Percentiles rank a stretch among this genome's conserved stretches.
These are phyloP conservation scores for Venturia aucupariae DNA, from an alignment of 2,329 filamentous ascomycete genomes.

Conservation along the genomic window DNA sequence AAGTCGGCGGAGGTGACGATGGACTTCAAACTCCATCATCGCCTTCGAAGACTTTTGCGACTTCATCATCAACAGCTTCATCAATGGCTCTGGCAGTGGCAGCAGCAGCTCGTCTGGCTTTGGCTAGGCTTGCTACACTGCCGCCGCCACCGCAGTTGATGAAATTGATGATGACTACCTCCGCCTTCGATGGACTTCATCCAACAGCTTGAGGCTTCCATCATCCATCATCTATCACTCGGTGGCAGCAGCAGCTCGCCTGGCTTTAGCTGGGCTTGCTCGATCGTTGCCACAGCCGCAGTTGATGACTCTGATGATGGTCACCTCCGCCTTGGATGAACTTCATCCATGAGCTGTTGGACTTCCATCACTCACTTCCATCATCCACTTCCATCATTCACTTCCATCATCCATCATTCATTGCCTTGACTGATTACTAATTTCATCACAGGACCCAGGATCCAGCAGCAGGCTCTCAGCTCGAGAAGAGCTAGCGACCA, in stretches of 20 bases:
- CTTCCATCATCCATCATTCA: background rate
- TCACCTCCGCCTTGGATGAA: no score
- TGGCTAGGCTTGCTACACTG: background rate
- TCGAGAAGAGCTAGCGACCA: no score
- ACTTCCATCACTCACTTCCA: background rate
- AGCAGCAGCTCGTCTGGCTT: background rate
- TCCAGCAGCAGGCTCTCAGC: no score
- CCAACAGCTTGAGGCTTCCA: background rate
- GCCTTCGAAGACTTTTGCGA: background rate
- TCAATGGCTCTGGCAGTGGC: background rate
- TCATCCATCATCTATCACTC: background rate
- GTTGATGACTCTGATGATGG: no score
- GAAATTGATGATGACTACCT: background rate
- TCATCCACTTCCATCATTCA: background rate
- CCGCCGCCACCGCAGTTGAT: background rate
- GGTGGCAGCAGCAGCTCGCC: no score
- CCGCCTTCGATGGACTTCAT: background rate
- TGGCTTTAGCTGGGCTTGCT: no score
- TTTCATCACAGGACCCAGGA: background rate
- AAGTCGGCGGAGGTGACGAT: background rate
- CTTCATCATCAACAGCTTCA: background rate
- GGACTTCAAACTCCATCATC: background rate
- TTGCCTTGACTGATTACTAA: background rate
- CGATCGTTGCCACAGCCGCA: no score
- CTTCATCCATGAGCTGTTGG: background rate